Conservation (phyloP, 352 stramenopile species). For the Globisporangium recalcitrans region DNA sequence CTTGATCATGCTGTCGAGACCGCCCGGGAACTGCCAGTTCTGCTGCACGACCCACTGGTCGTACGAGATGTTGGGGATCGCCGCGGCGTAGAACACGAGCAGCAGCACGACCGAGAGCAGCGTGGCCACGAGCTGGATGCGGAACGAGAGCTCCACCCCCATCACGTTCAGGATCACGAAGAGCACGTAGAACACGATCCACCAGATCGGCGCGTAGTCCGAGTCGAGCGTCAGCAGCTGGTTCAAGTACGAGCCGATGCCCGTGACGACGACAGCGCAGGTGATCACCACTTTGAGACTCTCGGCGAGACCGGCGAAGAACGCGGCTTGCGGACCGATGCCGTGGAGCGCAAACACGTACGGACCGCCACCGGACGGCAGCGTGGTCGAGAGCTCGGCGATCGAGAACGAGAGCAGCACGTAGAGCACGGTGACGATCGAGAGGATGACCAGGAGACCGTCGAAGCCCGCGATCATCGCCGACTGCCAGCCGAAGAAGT, state of each 20-base stretch:
- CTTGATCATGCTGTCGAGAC: conserved; percentile 44
- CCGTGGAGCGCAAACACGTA: conserved; percentile 67
- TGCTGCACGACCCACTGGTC: conserved; percentile 37
- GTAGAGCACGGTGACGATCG: conserved; percentile 56
- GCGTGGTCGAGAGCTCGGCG: conserved; percentile 53
- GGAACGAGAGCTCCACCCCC: conserved; percentile 60
- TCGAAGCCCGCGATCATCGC: conserved; percentile 50
- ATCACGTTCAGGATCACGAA: conserved; percentile 59
- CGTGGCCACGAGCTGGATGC: conserved; percentile 51
- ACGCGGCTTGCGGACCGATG: conserved; percentile 43
- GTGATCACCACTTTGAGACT: conserved; percentile 70
- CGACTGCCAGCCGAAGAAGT: conserved; percentile 67
- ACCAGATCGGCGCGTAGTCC: conserved; percentile 45
- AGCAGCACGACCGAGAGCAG: conserved; percentile 51
- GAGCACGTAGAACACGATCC: conserved; percentile 53
- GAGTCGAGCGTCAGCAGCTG: conserved; percentile 38
- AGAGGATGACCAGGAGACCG: conserved; percentile 50
- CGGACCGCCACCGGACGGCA: conserved; percentile 44
- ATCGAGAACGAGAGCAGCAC: conserved; percentile 69
- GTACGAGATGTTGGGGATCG: conserved; percentile 55
- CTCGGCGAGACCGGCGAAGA: conserved; percentile 60
- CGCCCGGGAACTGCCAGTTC: conserved; percentile 40
- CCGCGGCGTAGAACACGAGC: conserved; percentile 61
- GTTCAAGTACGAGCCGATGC: conserved; percentile 66
- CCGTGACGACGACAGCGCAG: conserved; percentile 50